phyloP scores from a whole-genome alignment of 345 rosid genomes.

The Eucalyptus curtisii region DNA sequence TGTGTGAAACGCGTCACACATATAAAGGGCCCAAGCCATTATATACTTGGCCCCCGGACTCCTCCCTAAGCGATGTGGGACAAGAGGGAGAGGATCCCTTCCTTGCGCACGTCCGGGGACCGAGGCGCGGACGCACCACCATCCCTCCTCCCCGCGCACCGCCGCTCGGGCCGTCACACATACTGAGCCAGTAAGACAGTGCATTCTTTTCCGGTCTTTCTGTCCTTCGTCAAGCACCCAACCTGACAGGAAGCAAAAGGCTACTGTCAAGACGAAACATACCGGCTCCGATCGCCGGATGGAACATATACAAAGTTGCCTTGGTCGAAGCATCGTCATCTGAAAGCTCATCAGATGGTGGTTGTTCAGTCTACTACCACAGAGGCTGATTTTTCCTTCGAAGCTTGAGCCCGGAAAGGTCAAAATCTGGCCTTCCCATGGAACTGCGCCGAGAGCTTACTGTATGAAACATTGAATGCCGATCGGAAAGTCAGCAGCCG shows the following conservation, averaged over 20 bases:
- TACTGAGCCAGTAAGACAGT: background rate
- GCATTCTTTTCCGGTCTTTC: background rate
- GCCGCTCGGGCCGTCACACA: no score
- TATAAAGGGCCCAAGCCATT: no score
- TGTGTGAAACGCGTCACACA: no score
- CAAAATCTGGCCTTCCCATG: conserved; percentile 8
- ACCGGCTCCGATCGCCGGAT: background rate
- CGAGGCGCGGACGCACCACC: no score
- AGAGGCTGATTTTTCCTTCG: conserved; percentile 3
- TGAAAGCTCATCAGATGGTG: background rate
- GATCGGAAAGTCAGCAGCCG: background rate
- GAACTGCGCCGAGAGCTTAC: background rate
- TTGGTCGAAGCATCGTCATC: background rate
- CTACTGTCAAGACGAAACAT: background rate
- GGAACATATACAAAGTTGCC: background rate
- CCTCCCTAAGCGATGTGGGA: no score
- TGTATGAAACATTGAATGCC: conserved; percentile 1
- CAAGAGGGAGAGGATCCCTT: no score
- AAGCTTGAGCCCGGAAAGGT: conserved; percentile 14
- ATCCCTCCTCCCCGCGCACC: no score
- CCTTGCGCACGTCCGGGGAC: no score
- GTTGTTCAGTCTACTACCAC: background rate
- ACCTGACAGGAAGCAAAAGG: conserved; percentile 7
- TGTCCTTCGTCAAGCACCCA: background rate
- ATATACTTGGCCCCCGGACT: no score